Evolutionary conservation across 352 stramenopile genomes (phyloP).

Genomic region (Paralagenidium karlingii): DNA sequence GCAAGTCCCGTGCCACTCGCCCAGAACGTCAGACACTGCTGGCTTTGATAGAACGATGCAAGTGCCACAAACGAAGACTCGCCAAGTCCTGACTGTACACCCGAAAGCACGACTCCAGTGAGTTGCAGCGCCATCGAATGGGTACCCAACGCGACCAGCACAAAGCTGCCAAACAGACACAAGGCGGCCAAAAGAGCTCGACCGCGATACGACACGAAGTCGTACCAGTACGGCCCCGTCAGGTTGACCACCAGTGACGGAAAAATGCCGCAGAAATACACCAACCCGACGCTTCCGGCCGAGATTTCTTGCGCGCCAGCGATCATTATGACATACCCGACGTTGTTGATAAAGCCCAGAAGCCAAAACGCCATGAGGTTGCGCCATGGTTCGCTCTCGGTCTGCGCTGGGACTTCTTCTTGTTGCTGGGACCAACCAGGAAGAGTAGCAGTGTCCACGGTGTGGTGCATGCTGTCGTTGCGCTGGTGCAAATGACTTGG

Average conservation of each 20-base stretch:
- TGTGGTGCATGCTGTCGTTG: no score
- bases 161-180: constrained; percentile 76
- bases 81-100: constrained; percentile 81
- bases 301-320: constrained; percentile 87
- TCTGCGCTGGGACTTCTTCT: no score
- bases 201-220: constrained; percentile 79
- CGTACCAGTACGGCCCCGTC: constrained; percentile 90
- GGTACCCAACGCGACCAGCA: constrained; percentile 47
- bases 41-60: constrained; percentile 70
- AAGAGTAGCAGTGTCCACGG: no score
- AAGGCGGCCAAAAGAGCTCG: constrained; percentile 57
- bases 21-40: constrained; percentile 81
- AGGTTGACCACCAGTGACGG: constrained; percentile 83
- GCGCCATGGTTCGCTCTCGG: constrained; percentile 35
- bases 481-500: no score
- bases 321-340: constrained; percentile 92
- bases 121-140: constrained; percentile 64
- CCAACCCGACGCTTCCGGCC: constrained; percentile 80
- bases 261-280: constrained; percentile 89
- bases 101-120: constrained; percentile 78
- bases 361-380: constrained; percentile 84
- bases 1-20: constrained; percentile 88
- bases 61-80: constrained; percentile 84
- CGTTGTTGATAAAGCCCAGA: constrained; percentile 90
- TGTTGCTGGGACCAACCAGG: no score